Evolutionary conservation across 148 eudicot genomes (phyloP).

Genomic region (Rhododendron simsii): DNA sequence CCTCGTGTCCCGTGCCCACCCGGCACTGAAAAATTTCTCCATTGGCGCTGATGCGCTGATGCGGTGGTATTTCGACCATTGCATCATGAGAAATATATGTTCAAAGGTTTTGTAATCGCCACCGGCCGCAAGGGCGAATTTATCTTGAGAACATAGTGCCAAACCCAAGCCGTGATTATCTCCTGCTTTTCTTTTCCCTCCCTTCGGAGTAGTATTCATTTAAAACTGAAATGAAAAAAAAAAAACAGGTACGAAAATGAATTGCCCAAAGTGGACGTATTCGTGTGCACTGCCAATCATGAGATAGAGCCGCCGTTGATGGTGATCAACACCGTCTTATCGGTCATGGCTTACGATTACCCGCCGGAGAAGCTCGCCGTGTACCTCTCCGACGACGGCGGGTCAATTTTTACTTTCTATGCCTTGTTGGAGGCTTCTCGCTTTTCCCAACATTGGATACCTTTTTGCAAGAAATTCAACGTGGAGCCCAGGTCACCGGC

Average conservation of each 20-base stretch:
- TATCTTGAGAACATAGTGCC: too few species aligned
- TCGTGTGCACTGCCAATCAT: conserved; percentile 66
- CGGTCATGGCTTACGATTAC: conserved; percentile 62
- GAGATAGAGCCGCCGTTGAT: conserved; percentile 53
- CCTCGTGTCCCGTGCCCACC: too few species aligned
- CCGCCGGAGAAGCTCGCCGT: conserved; percentile 49
- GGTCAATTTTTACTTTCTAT: conserved; percentile 63
- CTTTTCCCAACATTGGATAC: conserved; percentile 65
- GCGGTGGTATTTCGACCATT: too few species aligned
- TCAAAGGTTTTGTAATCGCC: too few species aligned
- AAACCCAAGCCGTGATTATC: too few species aligned
- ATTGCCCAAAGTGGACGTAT: conserved; percentile 48
- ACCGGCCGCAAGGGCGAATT: too few species aligned
- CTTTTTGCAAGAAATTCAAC: conserved; percentile 53
- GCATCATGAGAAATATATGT: too few species aligned
- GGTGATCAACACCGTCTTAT: conserved; percentile 59
- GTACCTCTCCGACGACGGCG: conserved; percentile 76
- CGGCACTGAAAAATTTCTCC: too few species aligned
- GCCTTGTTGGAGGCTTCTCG: conserved; percentile 69
- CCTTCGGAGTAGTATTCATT: not conserved
- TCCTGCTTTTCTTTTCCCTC: not conserved
- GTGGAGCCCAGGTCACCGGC: conserved; percentile 68
- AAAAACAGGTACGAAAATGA: conserved; percentile 37
- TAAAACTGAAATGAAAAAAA: not conserved
- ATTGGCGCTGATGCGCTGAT: too few species aligned